These are phyloP conservation scores for Globisporangium apiculatum DNA, from an alignment of 352 stramenopile species.

Conservation along the genomic window DNA sequence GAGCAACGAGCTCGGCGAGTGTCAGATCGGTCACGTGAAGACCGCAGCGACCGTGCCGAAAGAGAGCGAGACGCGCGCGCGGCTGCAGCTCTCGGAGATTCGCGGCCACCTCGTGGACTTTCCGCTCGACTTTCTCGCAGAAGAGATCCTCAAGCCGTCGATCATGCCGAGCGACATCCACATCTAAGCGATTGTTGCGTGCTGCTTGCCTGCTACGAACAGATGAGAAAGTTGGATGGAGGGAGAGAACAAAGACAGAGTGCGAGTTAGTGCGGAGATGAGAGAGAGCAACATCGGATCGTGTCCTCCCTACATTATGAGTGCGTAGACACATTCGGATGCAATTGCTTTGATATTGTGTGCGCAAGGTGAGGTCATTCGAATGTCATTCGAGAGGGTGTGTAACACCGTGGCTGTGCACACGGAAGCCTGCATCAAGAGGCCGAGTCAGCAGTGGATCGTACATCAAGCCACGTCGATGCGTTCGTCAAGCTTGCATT, in stretches of 20 bases:
- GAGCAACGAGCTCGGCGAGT: constrained; percentile 56
- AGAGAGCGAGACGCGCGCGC: constrained; percentile 61
- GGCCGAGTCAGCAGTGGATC: no score
- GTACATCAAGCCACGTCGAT: no score
- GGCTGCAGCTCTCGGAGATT: constrained; percentile 73
- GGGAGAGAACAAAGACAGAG: no score
- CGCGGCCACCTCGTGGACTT: constrained; percentile 83
- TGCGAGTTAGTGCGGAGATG: background rate
- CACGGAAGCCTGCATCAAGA: no score
- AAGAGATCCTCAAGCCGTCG: constrained; percentile 80
- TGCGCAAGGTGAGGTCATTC: no score
- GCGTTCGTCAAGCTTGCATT: no score
- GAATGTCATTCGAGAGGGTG: no score
- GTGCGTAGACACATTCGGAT: no score
- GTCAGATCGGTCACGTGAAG: constrained; percentile 79
- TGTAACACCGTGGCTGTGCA: no score
- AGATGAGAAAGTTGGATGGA: background rate
- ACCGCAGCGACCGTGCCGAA: constrained; percentile 78
- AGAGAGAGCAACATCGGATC: background rate
- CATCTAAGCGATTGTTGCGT: constrained; percentile 43
- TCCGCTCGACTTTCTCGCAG: constrained; percentile 74
- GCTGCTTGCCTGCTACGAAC: background rate
- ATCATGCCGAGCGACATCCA: constrained; percentile 79
- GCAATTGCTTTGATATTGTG: no score
- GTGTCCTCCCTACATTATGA: background rate